Evolutionary conservation across 306 rosid genomes (phyloP).

Genomic region (Quercus berberidifolia): DNA sequence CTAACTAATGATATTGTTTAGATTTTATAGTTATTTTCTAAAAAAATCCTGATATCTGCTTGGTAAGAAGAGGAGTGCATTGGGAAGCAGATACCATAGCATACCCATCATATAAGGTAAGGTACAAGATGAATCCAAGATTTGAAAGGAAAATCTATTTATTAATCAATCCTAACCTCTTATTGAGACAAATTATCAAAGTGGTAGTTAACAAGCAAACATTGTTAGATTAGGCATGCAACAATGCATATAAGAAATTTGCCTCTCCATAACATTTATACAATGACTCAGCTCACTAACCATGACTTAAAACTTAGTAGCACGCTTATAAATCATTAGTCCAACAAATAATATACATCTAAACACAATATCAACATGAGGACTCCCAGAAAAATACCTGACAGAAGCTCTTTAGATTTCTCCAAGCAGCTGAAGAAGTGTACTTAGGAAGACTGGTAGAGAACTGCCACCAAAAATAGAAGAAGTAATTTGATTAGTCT

Average conservation of each 20-base stretch:
- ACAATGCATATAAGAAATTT: not conserved
- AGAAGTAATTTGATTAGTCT: slow-evolving; percentile 20
- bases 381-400: slow-evolving; percentile 40
- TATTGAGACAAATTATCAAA: not conserved
- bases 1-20: no score
- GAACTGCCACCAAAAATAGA: slow-evolving; percentile 49
- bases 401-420: slow-evolving; percentile 68
- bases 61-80: no score
- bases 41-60: no score
- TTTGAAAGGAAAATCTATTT: not conserved
- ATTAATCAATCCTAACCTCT: not conserved
- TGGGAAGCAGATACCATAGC: no score
- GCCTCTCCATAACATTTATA: not conserved
- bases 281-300: not conserved
- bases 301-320: not conserved
- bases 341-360: not conserved
- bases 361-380: not conserved
- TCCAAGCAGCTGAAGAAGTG: slow-evolving; percentile 68
- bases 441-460: slow-evolving; percentile 73
- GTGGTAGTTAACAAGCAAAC: not conserved
- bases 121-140: not conserved
- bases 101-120: no score
- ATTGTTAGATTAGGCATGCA: not conserved
- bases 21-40: no score
- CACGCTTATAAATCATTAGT: not conserved